Base-by-base conservation (phyloP, 441 rosid genomes). In the Populus hybrid region DNA sequence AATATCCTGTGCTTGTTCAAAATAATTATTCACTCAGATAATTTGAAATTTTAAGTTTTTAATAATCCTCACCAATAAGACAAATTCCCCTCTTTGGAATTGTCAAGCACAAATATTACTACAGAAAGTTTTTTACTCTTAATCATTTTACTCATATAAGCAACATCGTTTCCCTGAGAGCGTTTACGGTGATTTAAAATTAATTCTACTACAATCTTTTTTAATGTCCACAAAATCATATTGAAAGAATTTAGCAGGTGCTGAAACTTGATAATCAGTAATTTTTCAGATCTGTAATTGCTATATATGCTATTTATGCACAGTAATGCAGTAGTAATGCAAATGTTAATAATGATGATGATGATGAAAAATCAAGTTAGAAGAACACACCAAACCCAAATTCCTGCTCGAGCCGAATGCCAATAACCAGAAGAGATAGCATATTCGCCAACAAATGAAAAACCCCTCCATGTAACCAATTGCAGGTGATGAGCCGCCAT, bases 401-500 rank as follows among this genome's bases (percentile, higher is more conserved):
- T 82, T 95, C 98, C 67, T 84, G 91, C 80, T 95, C 97, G 76
- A 95, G 91, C 81, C 94, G 92, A 70, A 93, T 83, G 57, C 97
- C 98, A n/a, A 95, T 93, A 75, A 91, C 81, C 40, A 91, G 75
- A 78, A 95, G 96, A 86, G 94, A 82, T 85, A 92, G 80, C 98
- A 95, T 93, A 72, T 95, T 93, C 9, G 93, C 94, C 68, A 92
- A 59, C 34, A 95, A 57, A 78, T 95, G 98, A 79, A 93, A 86
- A 85, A 93, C 87, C 61, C 98, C 98, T 59, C 84, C 98, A 53
- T 95, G 98, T 81, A 95, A 83, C 98, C 98, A 93, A 38, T 89
- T 91, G 88, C 98, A 93, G 76, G 91, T 83, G 74, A 93, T 74
- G 18, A 95, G 89, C 66, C 92, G 92, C 98, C 98, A 95, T 67